Evolutionary conservation across 257 asterid species (phyloP).

Genomic region (Verbascum thapsus): DNA sequence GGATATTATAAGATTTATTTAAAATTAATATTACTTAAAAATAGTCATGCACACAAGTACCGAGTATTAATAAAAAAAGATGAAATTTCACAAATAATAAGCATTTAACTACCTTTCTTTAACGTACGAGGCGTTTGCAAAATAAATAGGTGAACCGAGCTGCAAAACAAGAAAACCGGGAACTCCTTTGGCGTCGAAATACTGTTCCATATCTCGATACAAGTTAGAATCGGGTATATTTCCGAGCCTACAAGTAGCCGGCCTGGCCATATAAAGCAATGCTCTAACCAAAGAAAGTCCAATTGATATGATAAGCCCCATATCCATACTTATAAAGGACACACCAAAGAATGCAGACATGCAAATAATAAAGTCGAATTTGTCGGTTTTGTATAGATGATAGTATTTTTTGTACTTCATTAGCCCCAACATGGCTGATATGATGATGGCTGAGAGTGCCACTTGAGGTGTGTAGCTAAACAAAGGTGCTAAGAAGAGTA

Average conservation of each 20-base stretch:
- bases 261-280: conserved; percentile 71
- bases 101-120: conserved; percentile 59
- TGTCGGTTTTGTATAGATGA: conserved; percentile 78
- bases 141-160: conserved; percentile 86
- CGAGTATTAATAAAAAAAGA: too few species aligned
- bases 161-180: conserved; percentile 62
- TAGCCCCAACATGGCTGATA: conserved; percentile 87
- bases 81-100: too few species aligned
- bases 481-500: conserved; percentile 76
- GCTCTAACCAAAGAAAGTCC: conserved; percentile 71
- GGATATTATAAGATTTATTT: too few species aligned
- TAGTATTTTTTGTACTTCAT: conserved; percentile 64
- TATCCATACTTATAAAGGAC: conserved; percentile 83
- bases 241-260: conserved; percentile 81
- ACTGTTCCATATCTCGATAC: conserved; percentile 77
- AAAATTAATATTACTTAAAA: too few species aligned
- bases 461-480: conserved; percentile 89
- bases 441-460: conserved; percentile 79
- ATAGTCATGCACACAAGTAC: too few species aligned
- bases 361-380: conserved; percentile 77
- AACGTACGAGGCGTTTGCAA: conserved; percentile 64
- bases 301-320: conserved; percentile 80
- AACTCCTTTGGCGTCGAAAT: conserved; percentile 46
- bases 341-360: conserved; percentile 82
- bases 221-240: conserved; percentile 46